phyloP scores from a whole-genome alignment of 2,329 filamentous ascomycete species.

The Aschersonia sp. region DNA sequence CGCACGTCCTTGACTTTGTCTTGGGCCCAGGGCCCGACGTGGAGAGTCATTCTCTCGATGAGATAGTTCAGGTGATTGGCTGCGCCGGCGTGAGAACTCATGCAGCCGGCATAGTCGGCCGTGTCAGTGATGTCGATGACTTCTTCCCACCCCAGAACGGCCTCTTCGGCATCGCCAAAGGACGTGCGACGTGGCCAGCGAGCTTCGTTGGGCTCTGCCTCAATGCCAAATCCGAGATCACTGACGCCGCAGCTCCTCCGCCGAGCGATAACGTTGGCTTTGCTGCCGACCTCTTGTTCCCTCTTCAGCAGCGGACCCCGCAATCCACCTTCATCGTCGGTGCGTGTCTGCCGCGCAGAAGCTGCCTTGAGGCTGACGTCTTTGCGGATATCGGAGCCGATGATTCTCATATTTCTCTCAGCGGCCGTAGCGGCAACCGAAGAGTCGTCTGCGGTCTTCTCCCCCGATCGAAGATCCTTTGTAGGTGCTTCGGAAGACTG shows the following conservation, averaged over 20 bases:
- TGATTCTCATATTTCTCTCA: conserved; percentile 12
- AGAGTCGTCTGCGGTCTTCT: conserved; percentile 10
- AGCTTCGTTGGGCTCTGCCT: conserved; percentile 32
- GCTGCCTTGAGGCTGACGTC: conserved; percentile 28
- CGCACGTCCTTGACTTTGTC: conserved; percentile 41
- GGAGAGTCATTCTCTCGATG: conserved; percentile 34
- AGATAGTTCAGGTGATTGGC: conserved; percentile 38
- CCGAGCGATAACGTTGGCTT: conserved; percentile 39
- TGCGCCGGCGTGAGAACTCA: conserved; percentile 31
- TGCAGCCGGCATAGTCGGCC: conserved; percentile 11
- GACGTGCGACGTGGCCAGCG: conserved; percentile 60
- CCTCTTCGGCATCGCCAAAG: conserved; percentile 62
- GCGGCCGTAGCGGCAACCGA: conserved; percentile 8
- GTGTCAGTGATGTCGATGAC: conserved; percentile 26
- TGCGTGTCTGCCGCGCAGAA: conserved; percentile 40
- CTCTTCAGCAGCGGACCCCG: conserved; percentile 36
- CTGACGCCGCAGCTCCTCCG: conserved; percentile 41
- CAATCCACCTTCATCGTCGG: conserved; percentile 44
- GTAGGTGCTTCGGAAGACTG: conserved; percentile 14
- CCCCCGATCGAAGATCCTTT: conserved; percentile 9
- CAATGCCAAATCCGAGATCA: conserved; percentile 10
- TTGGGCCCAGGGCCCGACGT: conserved; percentile 47
- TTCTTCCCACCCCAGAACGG: conserved; percentile 52
- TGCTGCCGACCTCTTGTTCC: conserved; percentile 28
- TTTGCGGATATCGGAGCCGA: conserved; percentile 27